A percentile compares a stretch with the other conserved stretches of the same genome.
These are phyloP conservation scores for Xenoacremonium recifei DNA, from an alignment of 2,329 filamentous ascomycete species.

Conservation along the genomic window DNA sequence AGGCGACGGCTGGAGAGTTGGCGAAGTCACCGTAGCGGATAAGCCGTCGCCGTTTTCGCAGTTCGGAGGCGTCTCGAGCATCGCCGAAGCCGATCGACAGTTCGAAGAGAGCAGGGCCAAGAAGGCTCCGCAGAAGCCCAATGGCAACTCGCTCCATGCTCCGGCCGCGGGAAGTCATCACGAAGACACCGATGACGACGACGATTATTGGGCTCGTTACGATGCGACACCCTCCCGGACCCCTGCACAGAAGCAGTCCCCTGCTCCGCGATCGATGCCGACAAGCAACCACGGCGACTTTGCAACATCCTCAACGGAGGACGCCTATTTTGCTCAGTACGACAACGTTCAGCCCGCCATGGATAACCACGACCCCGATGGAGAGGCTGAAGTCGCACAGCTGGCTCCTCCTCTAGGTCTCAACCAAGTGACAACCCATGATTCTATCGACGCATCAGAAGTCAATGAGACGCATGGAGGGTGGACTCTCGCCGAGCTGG, in stretches of 20 bases:
- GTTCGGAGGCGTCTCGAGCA: slow-evolving; percentile 49
- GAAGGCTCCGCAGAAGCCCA: slow-evolving; percentile 16
- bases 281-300: slow-evolving; percentile 23
- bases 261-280: slow-evolving; percentile 48
- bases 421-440: slow-evolving; percentile 9
- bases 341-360: slow-evolving; percentile 76
- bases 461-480: slow-evolving; percentile 30
- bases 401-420: slow-evolving; percentile 34
- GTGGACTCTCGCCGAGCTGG: slow-evolving; percentile 45
- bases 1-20: slow-evolving; percentile 67
- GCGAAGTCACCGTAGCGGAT: slow-evolving; percentile 64
- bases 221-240: slow-evolving; percentile 68
- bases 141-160: slow-evolving; percentile 7
- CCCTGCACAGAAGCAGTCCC: slow-evolving; percentile 60
- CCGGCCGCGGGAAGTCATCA: slow-evolving; percentile 16
- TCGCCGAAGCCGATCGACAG: slow-evolving; percentile 61
- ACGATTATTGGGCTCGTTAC: slow-evolving; percentile 79
- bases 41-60: slow-evolving; percentile 53
- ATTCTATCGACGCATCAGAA: slow-evolving; percentile 17
- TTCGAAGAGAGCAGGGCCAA: slow-evolving; percentile 38
- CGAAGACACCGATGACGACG: slow-evolving; percentile 66
- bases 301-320: slow-evolving; percentile 49
- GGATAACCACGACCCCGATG: slow-evolving; percentile 79
- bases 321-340: slow-evolving; percentile 76
- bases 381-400: slow-evolving; percentile 44